Percentiles rank a stretch among this genome's conserved stretches.
phyloP scores from a whole-genome alignment of 495 filamentous ascomycete genomes.

The Xylona heveae region DNA sequence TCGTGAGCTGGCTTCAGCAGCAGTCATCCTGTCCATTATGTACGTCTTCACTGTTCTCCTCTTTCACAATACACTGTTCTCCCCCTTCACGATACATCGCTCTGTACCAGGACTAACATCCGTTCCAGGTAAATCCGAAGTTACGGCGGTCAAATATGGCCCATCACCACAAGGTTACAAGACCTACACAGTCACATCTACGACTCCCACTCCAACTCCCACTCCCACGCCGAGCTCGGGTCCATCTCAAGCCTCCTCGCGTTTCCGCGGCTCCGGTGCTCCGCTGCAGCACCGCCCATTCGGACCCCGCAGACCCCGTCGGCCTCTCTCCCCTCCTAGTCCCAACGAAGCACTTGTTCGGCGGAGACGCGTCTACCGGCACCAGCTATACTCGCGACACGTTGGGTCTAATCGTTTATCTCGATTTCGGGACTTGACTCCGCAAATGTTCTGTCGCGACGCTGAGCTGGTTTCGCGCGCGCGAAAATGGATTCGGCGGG shows the following conservation, averaged over 20 bases:
- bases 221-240: neutral
- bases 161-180: slow-evolving; percentile 28
- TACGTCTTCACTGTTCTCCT: slow-evolving; percentile 3
- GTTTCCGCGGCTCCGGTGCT: neutral
- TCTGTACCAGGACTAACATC: slow-evolving; percentile 1
- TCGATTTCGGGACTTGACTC: slow-evolving; percentile 54
- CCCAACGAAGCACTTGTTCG: slow-evolving; percentile 37
- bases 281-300: neutral
- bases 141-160: slow-evolving; percentile 48
- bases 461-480: slow-evolving; percentile 57
- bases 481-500: slow-evolving; percentile 70
- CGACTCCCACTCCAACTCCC: slow-evolving; percentile 12
- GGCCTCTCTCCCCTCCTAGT: slow-evolving; percentile 9
- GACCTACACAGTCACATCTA: slow-evolving; percentile 26
- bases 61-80: neutral
- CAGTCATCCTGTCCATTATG: slow-evolving; percentile 54
- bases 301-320: slow-evolving; percentile 3
- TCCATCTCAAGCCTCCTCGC: neutral
- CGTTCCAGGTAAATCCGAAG: slow-evolving; percentile 41
- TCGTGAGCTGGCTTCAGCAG: slow-evolving; percentile 64
- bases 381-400: slow-evolving; percentile 60
- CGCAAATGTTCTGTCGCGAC: slow-evolving; percentile 37
- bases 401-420: slow-evolving; percentile 71
- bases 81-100: too few relatives aligned
- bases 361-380: slow-evolving; percentile 54